Conservation (phyloP, 2,329 filamentous ascomycete genomes). For the Botrytis byssoidea region DNA sequence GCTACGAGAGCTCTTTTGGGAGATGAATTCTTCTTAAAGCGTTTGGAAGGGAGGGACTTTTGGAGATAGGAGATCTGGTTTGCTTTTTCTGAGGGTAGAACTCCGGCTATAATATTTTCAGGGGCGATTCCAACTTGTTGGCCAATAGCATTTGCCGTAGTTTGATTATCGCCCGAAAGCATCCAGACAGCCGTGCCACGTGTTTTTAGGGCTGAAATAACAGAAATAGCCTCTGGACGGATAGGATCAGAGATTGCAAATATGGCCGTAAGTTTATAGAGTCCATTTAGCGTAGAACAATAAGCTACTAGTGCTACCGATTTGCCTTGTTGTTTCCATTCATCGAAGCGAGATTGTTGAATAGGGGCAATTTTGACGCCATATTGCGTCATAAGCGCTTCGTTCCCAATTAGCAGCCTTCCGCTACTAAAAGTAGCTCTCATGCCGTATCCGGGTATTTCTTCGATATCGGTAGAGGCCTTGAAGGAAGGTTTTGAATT, state of each 20-base stretch:
- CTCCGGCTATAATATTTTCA: conserved; percentile 79
- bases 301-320: conserved; percentile 53
- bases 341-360: conserved; percentile 44
- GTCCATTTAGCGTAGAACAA: neutral
- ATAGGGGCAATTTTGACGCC: conserved; percentile 43
- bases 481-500: conserved; percentile 26
- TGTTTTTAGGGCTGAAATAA: conserved; percentile 63
- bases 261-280: conserved; percentile 58
- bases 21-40: conserved; percentile 27
- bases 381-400: conserved; percentile 60
- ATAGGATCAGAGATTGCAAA: conserved; percentile 81
- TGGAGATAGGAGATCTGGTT: conserved; percentile 67
- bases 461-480: conserved; percentile 52
- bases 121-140: conserved; percentile 68
- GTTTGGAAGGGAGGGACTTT: conserved; percentile 31
- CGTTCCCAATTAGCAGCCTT: conserved; percentile 70
- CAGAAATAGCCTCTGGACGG: conserved; percentile 65
- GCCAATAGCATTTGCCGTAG: conserved; percentile 79
- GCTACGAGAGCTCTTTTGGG: conserved; percentile 58
- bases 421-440: conserved; percentile 51
- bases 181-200: conserved; percentile 79
- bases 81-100: conserved; percentile 80
- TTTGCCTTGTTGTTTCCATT: conserved; percentile 63
- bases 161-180: conserved; percentile 87
- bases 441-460: conserved; percentile 71